Conservation (phyloP, 2,329 filamentous ascomycete genomes). For the Aureobasidium sp. region DNA sequence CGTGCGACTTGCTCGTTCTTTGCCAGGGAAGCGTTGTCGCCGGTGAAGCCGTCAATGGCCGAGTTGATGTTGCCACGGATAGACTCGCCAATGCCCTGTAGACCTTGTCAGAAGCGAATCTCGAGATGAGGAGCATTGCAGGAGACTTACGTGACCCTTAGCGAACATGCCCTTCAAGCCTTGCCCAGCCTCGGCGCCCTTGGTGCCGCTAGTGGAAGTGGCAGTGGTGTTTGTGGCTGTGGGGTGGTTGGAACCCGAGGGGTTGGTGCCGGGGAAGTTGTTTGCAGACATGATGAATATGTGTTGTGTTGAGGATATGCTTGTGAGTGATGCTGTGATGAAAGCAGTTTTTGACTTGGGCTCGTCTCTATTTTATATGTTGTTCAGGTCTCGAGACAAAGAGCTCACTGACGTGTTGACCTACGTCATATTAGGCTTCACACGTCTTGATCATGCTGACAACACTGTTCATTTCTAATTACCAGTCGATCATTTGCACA, state of each 20-base stretch:
- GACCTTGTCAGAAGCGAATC: neutral
- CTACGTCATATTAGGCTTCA: neutral
- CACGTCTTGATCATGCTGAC: neutral
- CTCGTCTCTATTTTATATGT: neutral
- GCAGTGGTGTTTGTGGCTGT: neutral
- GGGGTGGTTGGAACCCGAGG: neutral
- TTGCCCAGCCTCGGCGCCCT: neutral
- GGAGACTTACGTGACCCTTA: constrained; percentile 11
- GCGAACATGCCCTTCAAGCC: constrained; percentile 12
- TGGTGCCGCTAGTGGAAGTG: neutral
- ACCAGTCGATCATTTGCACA: neutral
- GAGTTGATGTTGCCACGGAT: constrained; percentile 15
- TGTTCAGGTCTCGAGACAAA: neutral
- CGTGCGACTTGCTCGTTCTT: constrained; percentile 11
- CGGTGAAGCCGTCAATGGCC: constrained; percentile 6
- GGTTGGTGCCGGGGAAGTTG: constrained; percentile 5
- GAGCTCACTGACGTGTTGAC: neutral
- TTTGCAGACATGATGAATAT: constrained; percentile 7
- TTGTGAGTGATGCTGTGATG: neutral
- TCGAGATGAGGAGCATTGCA: neutral
- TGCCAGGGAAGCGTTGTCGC: constrained; percentile 3
- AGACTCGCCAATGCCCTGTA: constrained; percentile 14
- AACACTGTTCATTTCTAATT: neutral
- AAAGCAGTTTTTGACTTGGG: neutral
- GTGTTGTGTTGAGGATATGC: neutral